These are phyloP conservation scores for Farysia itapuensis DNA, from an alignment of 1,284 basidiomycete genomes.

Conservation along the genomic window DNA sequence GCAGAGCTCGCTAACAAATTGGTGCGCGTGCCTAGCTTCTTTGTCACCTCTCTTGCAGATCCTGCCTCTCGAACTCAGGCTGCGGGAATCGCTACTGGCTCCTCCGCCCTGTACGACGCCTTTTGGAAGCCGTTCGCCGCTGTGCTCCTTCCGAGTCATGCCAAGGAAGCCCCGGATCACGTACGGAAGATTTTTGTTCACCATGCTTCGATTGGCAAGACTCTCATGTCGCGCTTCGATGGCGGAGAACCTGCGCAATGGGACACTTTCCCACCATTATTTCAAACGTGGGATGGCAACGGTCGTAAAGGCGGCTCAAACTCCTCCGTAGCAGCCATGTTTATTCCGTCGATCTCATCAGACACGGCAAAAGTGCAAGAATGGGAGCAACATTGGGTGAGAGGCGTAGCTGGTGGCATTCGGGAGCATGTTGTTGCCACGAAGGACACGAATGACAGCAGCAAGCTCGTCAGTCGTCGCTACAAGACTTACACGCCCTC, in stretches of 20 bases:
- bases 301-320: slow-evolving; percentile 31
- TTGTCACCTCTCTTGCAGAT: slow-evolving; percentile 29
- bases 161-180: slow-evolving; percentile 4
- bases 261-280: slow-evolving; percentile 29
- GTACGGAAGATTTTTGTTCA: slow-evolving; percentile 23
- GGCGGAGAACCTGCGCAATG: slow-evolving; percentile 19
- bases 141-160: slow-evolving; percentile 1
- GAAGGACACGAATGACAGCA: not conserved
- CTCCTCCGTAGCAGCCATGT: slow-evolving; percentile 19
- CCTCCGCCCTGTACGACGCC: slow-evolving; percentile 12
- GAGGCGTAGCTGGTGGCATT: slow-evolving; percentile 20
- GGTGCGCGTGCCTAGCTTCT: slow-evolving; percentile 37
- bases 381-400: slow-evolving; percentile 49
- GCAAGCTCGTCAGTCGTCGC: slow-evolving; percentile 6
- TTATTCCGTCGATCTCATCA: slow-evolving; percentile 6
- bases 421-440: slow-evolving; percentile 12
- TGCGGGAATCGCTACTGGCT: not conserved
- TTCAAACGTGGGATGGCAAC: slow-evolving; percentile 33
- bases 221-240: slow-evolving; percentile 17
- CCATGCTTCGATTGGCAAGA: slow-evolving; percentile 32
- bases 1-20: slow-evolving; percentile 2
- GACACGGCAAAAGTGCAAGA: slow-evolving; percentile 20
- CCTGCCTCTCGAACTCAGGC: slow-evolving; percentile 1
- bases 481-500: slow-evolving; percentile 40
- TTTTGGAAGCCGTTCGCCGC: slow-evolving; percentile 20